Evolutionary conservation across 2,329 filamentous ascomycete species (phyloP), one percentile per base, ranked within the genome.

Genomic region (Eurotiales sp.): DNA sequence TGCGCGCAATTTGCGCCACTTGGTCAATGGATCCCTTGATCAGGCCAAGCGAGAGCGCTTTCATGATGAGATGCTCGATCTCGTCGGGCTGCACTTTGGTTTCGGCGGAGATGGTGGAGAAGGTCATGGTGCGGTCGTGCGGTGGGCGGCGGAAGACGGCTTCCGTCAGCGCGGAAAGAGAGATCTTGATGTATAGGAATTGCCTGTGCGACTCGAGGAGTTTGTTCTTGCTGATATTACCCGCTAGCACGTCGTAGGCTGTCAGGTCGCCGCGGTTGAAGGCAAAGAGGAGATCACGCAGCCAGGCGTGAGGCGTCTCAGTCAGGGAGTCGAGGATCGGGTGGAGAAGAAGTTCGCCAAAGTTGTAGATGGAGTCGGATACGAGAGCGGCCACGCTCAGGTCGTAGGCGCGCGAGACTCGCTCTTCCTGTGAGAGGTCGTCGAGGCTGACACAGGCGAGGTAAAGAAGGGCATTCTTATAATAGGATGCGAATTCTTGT

Each of bases 51-150:
- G 91, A 96, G 63, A 99, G 74, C n/a, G 93, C 93, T 79, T 96
- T 97, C 93, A 99, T 99, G 64, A 99, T 88, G 58, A 99, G 76
- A 70, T 97, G 92, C 78, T 99, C 93, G 61, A 99, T 97, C 75
- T 97, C 90, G 63, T 93, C 84, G 2, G 85, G 83, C 61, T 84
- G 82, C 46, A 99, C 91, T 73, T 96, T 95, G 3, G 93, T 99
- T 77, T 97, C 92, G 59, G 87, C 80, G 4, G 88, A 83, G 64
- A 99, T 96, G 45, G 90, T 88, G 47, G 78, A 75, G 73, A 99
- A 99, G 4, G 87, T 87, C 86, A 99, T 93, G 63, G 90, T 86
- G 57, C 93, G 88, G 77, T 97, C 90, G 68, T 99, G 93, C 25
- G 93, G 92, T 44, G 93, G 90, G 42, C 93, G 87, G 51, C 90